Conservation (phyloP, 2,329 filamentous ascomycete species). For the Scortechinia acanthostroma region DNA sequence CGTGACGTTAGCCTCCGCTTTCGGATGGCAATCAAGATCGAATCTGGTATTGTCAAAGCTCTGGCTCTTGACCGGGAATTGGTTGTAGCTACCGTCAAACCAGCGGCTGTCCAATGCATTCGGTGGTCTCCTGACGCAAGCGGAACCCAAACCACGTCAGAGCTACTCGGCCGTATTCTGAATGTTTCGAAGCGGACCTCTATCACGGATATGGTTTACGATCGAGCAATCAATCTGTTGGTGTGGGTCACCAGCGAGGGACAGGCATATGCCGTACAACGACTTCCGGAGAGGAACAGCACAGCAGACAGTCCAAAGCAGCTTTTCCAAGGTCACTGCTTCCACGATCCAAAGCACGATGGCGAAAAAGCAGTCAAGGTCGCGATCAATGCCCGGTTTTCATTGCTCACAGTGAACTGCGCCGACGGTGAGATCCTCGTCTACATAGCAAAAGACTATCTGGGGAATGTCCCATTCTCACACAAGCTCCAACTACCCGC, state of each 20-base stretch:
- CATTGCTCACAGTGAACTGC: conserved; percentile 81
- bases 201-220: conserved; percentile 81
- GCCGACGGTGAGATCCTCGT: conserved; percentile 72
- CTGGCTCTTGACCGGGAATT: conserved; percentile 88
- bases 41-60: conserved; percentile 84
- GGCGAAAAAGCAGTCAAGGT: conserved; percentile 62
- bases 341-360: conserved; percentile 64
- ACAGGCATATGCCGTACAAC: conserved; percentile 83
- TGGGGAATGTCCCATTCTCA: conserved; percentile 82
- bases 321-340: conserved; percentile 84
- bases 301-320: conserved; percentile 40
- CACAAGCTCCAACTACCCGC: conserved; percentile 71
- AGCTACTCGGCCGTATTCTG: conserved; percentile 78
- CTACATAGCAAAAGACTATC: conserved; percentile 90
- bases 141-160: conserved; percentile 81
- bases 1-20: conserved; percentile 86
- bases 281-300: conserved; percentile 38
- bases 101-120: conserved; percentile 92
- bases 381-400: conserved; percentile 90
- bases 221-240: conserved; percentile 90
- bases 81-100: conserved; percentile 82
- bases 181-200: conserved; percentile 75
- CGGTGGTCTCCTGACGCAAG: conserved; percentile 80
- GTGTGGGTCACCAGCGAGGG: conserved; percentile 90
- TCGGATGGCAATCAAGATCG: conserved; percentile 95